phyloP scores from a whole-genome alignment of 257 asterid genomes.

The Coffea eugenioides region DNA sequence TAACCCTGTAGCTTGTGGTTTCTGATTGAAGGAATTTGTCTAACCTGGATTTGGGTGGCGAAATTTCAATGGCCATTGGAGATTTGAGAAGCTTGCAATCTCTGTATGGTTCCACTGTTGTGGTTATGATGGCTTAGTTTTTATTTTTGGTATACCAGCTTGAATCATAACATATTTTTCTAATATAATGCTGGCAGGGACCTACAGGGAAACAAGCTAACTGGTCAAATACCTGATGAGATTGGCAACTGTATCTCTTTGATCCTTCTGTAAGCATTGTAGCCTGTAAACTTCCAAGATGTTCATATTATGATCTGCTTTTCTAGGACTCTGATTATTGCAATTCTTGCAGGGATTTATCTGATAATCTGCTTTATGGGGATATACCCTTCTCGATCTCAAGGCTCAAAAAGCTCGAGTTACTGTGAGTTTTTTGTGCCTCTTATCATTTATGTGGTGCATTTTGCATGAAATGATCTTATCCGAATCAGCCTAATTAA shows the following conservation, averaged over 20 bases:
- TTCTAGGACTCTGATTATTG: too few relatives aligned
- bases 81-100: slow-evolving; percentile 65
- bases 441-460: background rate
- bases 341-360: slow-evolving; percentile 63
- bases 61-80: slow-evolving; percentile 83
- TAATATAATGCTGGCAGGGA: slow-evolving; percentile 46
- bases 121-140: background rate
- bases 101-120: slow-evolving; percentile 45
- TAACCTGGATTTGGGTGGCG: slow-evolving; percentile 83
- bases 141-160: background rate
- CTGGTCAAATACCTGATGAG: slow-evolving; percentile 95
- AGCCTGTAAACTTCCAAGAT: background rate
- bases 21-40: slow-evolving; percentile 69
- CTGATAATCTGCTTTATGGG: slow-evolving; percentile 76
- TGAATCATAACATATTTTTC: background rate
- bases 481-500: background rate
- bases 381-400: slow-evolving; percentile 89
- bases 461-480: background rate
- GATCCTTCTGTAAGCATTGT: slow-evolving; percentile 47
- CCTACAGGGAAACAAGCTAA: slow-evolving; percentile 80
- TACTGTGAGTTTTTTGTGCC: slow-evolving; percentile 52
- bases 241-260: slow-evolving; percentile 75
- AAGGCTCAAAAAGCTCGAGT: slow-evolving; percentile 90
- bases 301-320: background rate
- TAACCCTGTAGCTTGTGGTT: background rate